Evolutionary conservation across 768 basidiomycete species (phyloP).

Genomic region (Psilocybe tampanensis): DNA sequence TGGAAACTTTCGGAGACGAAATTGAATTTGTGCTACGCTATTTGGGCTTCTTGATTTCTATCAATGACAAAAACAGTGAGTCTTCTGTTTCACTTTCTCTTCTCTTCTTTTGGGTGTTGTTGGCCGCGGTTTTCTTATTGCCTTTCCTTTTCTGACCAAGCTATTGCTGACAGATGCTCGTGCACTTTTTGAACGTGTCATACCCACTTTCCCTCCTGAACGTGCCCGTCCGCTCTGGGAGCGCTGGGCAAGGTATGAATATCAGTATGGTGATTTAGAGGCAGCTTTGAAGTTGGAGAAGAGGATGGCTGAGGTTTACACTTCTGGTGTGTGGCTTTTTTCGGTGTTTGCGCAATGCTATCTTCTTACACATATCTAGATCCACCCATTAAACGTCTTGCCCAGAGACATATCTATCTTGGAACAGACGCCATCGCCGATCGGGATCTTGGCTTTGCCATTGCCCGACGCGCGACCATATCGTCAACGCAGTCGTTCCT

Average conservation of each 20-base stretch:
- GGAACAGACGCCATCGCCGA: slow-evolving; percentile 88
- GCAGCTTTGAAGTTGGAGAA: slow-evolving; percentile 88
- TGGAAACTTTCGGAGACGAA: slow-evolving; percentile 82
- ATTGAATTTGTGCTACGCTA: slow-evolving; percentile 87
- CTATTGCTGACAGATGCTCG: slow-evolving; percentile 71
- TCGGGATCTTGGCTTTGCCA: slow-evolving; percentile 83
- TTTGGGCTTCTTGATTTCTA: slow-evolving; percentile 88
- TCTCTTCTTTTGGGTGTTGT: too few species aligned
- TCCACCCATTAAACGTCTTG: slow-evolving; percentile 88
- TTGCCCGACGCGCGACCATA: slow-evolving; percentile 39
- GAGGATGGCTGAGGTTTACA: slow-evolving; percentile 86
- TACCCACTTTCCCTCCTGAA: slow-evolving; percentile 74
- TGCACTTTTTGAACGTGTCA: slow-evolving; percentile 91
- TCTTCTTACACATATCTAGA: slow-evolving; percentile 46
- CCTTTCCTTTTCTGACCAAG: too few species aligned
- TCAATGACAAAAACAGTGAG: slow-evolving; percentile 96
- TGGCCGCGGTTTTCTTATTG: too few species aligned
- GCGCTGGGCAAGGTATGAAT: slow-evolving; percentile 94
- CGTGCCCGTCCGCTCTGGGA: slow-evolving; percentile 91
- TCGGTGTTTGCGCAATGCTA: too few species aligned
- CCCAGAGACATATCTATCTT: slow-evolving; percentile 81
- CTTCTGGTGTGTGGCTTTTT: slow-evolving; percentile 59
- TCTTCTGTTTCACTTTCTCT: background rate
- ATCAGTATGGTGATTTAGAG: slow-evolving; percentile 91
- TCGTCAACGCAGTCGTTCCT: slow-evolving; percentile 21